phyloP scores from a whole-genome alignment of 2,329 filamentous ascomycete genomes.

The Pseudogymnoascus sp. region DNA sequence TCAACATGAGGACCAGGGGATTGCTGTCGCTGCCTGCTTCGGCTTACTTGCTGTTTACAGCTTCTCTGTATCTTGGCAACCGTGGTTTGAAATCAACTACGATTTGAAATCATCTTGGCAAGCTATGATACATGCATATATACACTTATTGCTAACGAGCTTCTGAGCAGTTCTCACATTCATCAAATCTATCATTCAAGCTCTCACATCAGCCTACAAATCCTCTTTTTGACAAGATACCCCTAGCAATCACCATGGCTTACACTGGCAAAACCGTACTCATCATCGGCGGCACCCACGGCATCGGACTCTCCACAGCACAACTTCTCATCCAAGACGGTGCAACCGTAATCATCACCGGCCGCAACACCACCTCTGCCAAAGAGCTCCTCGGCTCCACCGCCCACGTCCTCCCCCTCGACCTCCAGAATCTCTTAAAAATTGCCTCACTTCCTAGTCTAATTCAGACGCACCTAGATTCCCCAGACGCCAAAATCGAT shows the following conservation, averaged over 20 bases:
- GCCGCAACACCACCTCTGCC: neutral
- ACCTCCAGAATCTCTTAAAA: neutral
- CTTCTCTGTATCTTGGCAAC: neutral
- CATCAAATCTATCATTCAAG: neutral
- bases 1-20: no score
- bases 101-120: neutral
- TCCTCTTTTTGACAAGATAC: neutral
- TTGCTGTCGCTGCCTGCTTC: neutral
- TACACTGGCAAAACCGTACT: conserved; percentile 37
- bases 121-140: neutral
- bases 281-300: conserved; percentile 54
- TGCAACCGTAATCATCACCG: conserved; percentile 43
- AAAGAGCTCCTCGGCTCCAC: neutral
- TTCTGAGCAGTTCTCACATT: neutral
- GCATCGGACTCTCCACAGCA: conserved; percentile 54
- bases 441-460: neutral
- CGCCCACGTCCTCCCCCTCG: neutral
- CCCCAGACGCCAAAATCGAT: neutral
- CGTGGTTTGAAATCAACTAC: neutral
- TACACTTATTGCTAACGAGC: neutral
- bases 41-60: neutral
- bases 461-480: neutral
- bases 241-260: neutral
- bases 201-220: neutral
- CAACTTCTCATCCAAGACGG: conserved; percentile 48